Evolutionary conservation across 2,329 filamentous ascomycete species (phyloP).

Genomic region (Sclerotinia glacialis): DNA sequence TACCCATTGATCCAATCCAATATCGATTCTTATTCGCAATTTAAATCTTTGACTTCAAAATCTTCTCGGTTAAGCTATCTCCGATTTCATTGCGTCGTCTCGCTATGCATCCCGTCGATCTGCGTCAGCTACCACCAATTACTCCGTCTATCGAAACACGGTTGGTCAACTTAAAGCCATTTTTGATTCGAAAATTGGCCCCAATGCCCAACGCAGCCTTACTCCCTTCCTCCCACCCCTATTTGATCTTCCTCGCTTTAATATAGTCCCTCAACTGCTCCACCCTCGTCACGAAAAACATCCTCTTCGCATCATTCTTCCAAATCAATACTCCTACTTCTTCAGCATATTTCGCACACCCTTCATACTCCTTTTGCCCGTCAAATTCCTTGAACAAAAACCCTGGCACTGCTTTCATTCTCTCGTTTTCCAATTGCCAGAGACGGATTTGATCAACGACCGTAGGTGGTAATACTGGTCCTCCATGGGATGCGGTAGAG

Average conservation of each 20-base stretch:
- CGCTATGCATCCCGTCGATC: background rate
- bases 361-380: conserved; percentile 65
- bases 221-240: background rate
- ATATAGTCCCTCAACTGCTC: conserved; percentile 86
- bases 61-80: background rate
- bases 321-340: conserved; percentile 88
- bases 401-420: conserved; percentile 79
- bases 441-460: conserved; percentile 96
- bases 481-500: conserved; percentile 37
- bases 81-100: background rate
- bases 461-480: conserved; percentile 81
- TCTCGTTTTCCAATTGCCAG: conserved; percentile 96
- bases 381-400: conserved; percentile 90
- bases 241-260: conserved; percentile 57
- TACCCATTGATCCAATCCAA: background rate
- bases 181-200: background rate
- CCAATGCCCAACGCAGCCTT: too few relatives aligned
- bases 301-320: conserved; percentile 73
- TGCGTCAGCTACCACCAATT: background rate
- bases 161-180: background rate
- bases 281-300: conserved; percentile 89
- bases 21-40: background rate
- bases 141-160: background rate
- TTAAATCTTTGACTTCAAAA: background rate
- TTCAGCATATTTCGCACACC: conserved; percentile 74